phyloP scores from a whole-genome alignment of 805 yeast genomes.

The Ogataea parapolymorpha region DNA sequence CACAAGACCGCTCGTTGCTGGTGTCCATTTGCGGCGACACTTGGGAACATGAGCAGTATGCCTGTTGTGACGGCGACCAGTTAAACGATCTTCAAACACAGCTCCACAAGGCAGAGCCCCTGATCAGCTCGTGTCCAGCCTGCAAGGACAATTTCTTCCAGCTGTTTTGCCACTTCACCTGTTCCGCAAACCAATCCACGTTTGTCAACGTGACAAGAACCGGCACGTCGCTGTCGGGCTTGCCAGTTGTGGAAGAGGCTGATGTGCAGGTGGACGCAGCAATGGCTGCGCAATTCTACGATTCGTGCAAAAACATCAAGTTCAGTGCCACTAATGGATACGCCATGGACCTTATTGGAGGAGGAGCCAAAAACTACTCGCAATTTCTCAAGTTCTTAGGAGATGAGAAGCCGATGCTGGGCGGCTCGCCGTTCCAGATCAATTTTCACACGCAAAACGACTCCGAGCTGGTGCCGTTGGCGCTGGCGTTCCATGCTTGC shows the following conservation, averaged over 20 bases:
- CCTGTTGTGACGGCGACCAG: conserved; percentile 75
- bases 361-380: conserved; percentile 80
- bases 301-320: conserved; percentile 85
- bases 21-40: conserved; percentile 68
- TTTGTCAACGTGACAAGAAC: conserved; percentile 67
- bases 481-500: conserved; percentile 42
- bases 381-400: conserved; percentile 86
- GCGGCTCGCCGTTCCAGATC: conserved; percentile 95
- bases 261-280: conserved; percentile 55
- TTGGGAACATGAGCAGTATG: conserved; percentile 46
- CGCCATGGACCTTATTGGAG: conserved; percentile 96
- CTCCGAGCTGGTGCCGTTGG: conserved; percentile 30
- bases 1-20: conserved; percentile 44
- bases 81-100: conserved; percentile 51
- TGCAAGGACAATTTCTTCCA: conserved; percentile 82
- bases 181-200: conserved; percentile 77
- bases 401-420: conserved; percentile 88
- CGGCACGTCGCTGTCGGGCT: conserved; percentile 44
- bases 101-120: conserved; percentile 69
- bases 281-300: conserved; percentile 65
- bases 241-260: conserved; percentile 66
- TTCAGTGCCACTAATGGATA: conserved; percentile 93
- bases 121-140: conserved; percentile 91
- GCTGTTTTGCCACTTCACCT: conserved; percentile 83
- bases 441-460: conserved; percentile 52